Percentiles rank a stretch among this genome's conserved stretches.
Evolutionary conservation across 257 asterid genomes (phyloP).

Genomic region (Petunia axillaris): DNA sequence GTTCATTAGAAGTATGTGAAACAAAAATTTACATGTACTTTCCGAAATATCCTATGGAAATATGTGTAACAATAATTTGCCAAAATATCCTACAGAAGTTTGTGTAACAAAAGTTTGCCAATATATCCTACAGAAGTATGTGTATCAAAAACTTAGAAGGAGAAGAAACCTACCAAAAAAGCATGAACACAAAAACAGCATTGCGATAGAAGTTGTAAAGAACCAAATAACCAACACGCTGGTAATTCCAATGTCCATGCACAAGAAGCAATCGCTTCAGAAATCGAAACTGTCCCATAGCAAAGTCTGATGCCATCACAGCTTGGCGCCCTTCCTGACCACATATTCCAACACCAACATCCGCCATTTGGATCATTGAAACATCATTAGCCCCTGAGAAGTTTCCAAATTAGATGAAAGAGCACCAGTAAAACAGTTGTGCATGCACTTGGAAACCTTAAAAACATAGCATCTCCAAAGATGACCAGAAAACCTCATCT

Average conservation of each 20-base stretch:
- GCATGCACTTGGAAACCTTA: constrained; percentile 29
- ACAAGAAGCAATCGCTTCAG: constrained; percentile 89
- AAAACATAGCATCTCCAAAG: constrained; percentile 49
- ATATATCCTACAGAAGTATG: constrained; percentile 3
- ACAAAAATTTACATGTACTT: no score
- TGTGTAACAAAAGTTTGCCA: neutral
- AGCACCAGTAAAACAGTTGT: neutral
- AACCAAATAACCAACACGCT: constrained; percentile 89
- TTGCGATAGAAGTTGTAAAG: constrained; percentile 95
- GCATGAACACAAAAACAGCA: constrained; percentile 97
- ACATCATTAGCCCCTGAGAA: constrained; percentile 94
- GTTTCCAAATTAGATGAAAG: neutral
- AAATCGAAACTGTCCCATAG: constrained; percentile 97
- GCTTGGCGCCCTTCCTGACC: constrained; percentile 99
- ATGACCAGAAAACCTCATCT: neutral
- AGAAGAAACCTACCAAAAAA: constrained; percentile 70
- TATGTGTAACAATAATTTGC: no score
- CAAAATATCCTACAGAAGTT: no score
- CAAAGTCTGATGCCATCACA: constrained; percentile 99
- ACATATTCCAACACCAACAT: constrained; percentile 99
- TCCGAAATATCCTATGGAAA: no score
- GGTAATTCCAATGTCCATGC: constrained; percentile 99
- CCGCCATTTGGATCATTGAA: constrained; percentile 99
- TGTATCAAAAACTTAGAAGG: constrained; percentile 23
- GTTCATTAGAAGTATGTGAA: no score